Evolutionary conservation across 352 stramenopile genomes (phyloP).

Genomic region (Phytophthora palmivora): DNA sequence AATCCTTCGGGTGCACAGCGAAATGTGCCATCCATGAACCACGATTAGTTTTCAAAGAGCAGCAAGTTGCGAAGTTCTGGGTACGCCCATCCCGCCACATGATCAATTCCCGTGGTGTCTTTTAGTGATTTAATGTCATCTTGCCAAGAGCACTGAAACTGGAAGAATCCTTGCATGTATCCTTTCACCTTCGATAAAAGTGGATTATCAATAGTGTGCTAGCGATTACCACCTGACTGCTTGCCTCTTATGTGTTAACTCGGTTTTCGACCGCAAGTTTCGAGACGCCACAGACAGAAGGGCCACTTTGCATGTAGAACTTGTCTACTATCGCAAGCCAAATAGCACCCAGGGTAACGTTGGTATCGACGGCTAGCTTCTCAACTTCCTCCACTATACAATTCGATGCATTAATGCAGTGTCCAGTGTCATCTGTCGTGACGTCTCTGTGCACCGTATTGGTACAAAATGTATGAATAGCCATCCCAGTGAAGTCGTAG

Average conservation of each 20-base stretch:
- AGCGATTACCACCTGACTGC: background rate
- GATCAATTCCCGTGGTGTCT: background rate
- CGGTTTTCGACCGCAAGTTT: conserved; percentile 4
- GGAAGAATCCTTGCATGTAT: conserved; percentile 1
- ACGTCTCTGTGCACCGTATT: no score
- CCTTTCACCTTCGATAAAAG: conserved; percentile 8
- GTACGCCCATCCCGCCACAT: background rate
- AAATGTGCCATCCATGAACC: conserved; percentile 12
- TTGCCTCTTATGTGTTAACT: background rate
- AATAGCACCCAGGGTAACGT: conserved; percentile 1
- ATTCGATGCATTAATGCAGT: background rate
- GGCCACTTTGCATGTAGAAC: conserved; percentile 4
- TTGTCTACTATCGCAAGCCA: background rate
- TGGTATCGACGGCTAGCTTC: conserved; percentile 2
- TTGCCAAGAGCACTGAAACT: conserved; percentile 9
- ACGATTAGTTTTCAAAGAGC: conserved; percentile 5
- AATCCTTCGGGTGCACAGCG: background rate
- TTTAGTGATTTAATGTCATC: conserved; percentile 10
- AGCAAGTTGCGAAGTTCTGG: conserved; percentile 13
- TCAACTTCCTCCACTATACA: conserved; percentile 3
- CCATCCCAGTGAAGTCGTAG: conserved; percentile 5
- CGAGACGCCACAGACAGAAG: conserved; percentile 1
- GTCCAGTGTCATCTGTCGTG: no score
- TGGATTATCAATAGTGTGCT: background rate
- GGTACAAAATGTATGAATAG: background rate